Percentiles rank a stretch among this genome's conserved stretches.
Evolutionary conservation across 139 green algal genomes (phyloP).

Genomic region (Raphidocelis subcapitata): DNA sequence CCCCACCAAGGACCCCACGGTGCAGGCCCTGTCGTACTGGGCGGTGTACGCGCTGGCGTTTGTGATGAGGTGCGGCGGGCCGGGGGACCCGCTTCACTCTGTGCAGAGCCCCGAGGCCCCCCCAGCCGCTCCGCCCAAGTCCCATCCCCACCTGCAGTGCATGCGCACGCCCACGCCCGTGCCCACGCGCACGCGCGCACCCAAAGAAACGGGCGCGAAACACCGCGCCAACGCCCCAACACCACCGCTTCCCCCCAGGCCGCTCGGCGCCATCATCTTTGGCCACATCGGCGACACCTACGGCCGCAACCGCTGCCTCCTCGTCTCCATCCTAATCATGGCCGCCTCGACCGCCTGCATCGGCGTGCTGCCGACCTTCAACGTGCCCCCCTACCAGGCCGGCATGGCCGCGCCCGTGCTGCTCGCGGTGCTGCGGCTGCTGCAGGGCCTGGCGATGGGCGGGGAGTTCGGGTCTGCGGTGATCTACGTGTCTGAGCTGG

Average conservation of each 20-base stretch:
- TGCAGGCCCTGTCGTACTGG: constrained; percentile 24
- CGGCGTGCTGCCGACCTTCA: constrained; percentile 22
- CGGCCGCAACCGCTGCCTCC: constrained; percentile 17
- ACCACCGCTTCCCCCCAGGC: neutral
- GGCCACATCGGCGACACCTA: constrained; percentile 23
- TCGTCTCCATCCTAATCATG: constrained; percentile 16
- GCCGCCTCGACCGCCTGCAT: constrained; percentile 16
- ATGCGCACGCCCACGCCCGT: neutral
- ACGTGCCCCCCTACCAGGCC: neutral
- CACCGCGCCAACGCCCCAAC: neutral
- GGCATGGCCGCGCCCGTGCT: constrained; percentile 27
- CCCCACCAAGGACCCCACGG: constrained; percentile 1
- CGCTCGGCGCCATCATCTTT: neutral
- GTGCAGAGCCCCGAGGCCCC: no score
- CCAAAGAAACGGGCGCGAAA: neutral
- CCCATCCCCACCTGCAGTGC: neutral
- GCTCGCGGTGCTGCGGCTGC: constrained; percentile 27
- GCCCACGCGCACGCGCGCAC: neutral
- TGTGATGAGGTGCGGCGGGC: neutral
- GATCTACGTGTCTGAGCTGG: constrained; percentile 19
- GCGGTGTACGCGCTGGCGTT: constrained; percentile 3
- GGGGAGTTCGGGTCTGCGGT: constrained; percentile 13
- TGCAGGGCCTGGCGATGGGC: constrained; percentile 41
- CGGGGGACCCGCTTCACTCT: no score
- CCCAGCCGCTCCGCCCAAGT: no score